These are phyloP conservation scores for Echium plantagineum DNA, from an alignment of 257 asterid species.

Conservation along the genomic window DNA sequence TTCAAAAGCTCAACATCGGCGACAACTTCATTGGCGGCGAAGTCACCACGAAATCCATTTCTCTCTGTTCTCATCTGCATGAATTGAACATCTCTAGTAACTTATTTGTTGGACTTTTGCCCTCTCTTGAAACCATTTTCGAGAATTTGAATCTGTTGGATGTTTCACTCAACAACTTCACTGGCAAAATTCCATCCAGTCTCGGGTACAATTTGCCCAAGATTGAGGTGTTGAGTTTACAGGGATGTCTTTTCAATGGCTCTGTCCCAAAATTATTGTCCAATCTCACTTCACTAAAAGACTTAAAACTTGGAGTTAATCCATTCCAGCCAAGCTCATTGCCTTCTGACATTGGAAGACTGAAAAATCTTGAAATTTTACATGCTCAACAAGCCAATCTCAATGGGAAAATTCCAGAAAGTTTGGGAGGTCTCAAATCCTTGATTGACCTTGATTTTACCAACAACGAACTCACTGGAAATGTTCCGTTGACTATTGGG, in stretches of 20 bases:
- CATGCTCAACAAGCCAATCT: slow-evolving; percentile 25
- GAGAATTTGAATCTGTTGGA: slow-evolving; percentile 37
- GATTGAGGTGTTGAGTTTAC: slow-evolving; percentile 37
- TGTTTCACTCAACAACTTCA: slow-evolving; percentile 42
- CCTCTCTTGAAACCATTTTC: slow-evolving; percentile 31
- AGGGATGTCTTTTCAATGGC: slow-evolving; percentile 50
- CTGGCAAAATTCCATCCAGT: slow-evolving; percentile 57
- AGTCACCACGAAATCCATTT: slow-evolving; percentile 23
- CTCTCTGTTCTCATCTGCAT: slow-evolving; percentile 47
- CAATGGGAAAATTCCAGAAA: slow-evolving; percentile 47
- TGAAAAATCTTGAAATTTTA: slow-evolving; percentile 42
- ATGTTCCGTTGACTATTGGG: slow-evolving; percentile 50
- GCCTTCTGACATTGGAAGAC: slow-evolving; percentile 50
- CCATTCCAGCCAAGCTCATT: slow-evolving; percentile 40
- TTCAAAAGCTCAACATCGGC: slow-evolving; percentile 38
- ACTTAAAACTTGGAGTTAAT: slow-evolving; percentile 34
- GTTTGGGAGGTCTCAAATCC: slow-evolving; percentile 42
- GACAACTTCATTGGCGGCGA: slow-evolving; percentile 35
- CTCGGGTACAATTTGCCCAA: slow-evolving; percentile 32
- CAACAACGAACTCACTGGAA: slow-evolving; percentile 43
- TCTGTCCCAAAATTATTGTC: slow-evolving; percentile 54
- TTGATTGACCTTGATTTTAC: slow-evolving; percentile 42
- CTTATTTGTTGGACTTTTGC: slow-evolving; percentile 46
- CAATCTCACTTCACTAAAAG: slow-evolving; percentile 48
- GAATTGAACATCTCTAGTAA: slow-evolving; percentile 41